Evolutionary conservation across 2,329 filamentous ascomycete species (phyloP).

Genomic region (Botrytis cinerea): DNA sequence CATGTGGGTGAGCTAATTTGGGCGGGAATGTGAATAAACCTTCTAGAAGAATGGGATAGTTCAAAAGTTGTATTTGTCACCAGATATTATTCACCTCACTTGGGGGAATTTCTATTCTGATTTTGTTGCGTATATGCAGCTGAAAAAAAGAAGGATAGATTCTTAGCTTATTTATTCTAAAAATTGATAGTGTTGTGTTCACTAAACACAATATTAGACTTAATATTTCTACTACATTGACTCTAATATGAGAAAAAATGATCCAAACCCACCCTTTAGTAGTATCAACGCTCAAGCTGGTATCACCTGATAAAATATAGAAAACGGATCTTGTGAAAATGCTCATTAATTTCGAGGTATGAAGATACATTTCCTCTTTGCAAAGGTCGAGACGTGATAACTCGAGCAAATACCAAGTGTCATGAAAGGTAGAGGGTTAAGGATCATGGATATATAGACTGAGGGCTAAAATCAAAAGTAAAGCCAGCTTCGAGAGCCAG

Average conservation of each 20-base stretch:
- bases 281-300: background rate
- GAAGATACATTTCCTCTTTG: background rate
- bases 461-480: background rate
- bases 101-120: background rate
- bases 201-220: no score
- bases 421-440: accelerated
- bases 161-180: background rate
- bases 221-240: no score
- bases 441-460: background rate
- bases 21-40: background rate
- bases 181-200: background rate
- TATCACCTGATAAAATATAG: background rate
- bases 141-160: accelerated
- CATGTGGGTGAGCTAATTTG: background rate
- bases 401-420: accelerated
- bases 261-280: no score
- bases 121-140: background rate
- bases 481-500: background rate
- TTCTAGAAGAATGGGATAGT: background rate
- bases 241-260: no score
- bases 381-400: background rate
- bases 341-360: no score
- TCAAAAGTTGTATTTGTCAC: background rate
- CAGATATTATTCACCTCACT: background rate
- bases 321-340: no score